Percentiles rank a stretch among this genome's conserved stretches.
Evolutionary conservation across 2,329 filamentous ascomycete genomes (phyloP).

Genomic region (Fusarium tupiense): DNA sequence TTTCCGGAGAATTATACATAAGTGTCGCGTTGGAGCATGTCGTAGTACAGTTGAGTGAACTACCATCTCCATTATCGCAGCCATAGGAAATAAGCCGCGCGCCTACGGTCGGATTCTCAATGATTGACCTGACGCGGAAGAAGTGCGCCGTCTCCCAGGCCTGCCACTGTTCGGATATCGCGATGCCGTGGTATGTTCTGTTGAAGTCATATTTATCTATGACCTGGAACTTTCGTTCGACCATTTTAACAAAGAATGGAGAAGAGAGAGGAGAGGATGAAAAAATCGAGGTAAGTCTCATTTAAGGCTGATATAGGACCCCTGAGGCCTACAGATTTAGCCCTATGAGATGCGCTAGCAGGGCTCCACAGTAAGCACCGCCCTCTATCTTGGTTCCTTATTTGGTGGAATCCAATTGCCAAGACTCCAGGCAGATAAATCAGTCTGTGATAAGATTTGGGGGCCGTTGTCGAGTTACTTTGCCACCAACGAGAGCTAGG

Average conservation of each 20-base stretch:
- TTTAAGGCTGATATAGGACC: not conserved
- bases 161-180: not conserved
- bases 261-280: not conserved
- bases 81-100: not conserved
- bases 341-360: not conserved
- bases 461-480: not conserved
- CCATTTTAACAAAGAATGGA: not conserved
- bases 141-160: conserved; percentile 8
- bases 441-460: not conserved
- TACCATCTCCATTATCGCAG: not conserved
- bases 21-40: not conserved
- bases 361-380: not conserved
- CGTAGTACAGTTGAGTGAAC: not conserved
- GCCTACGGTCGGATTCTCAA: not conserved
- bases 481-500: not conserved
- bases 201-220: not conserved
- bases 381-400: not conserved
- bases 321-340: not conserved
- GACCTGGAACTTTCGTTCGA: not conserved
- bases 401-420: not conserved
- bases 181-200: not conserved
- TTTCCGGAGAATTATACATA: not conserved
- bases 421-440: not conserved
- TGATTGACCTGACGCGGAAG: not conserved
- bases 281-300: not conserved